Percentiles rank a stretch among this genome's conserved stretches.
These are phyloP conservation scores for Lepidopterella palustris DNA, from an alignment of 495 filamentous ascomycete genomes.

Conservation along the genomic window DNA sequence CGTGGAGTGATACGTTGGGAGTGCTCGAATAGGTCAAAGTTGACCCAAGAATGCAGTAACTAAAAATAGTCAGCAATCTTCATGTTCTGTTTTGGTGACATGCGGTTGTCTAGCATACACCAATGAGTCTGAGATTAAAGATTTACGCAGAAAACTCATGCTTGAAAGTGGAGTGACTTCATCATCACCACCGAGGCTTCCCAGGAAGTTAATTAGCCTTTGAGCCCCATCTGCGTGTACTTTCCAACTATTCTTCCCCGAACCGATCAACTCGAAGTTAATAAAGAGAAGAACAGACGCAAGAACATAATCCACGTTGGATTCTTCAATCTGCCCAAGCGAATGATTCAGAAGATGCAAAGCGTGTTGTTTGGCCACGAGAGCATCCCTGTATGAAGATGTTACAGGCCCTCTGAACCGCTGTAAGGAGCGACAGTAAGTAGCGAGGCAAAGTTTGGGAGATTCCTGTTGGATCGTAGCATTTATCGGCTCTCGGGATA, in stretches of 20 bases:
- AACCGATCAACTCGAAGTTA: not conserved
- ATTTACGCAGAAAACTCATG: slow-evolving; percentile 9
- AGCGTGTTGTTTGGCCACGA: not conserved
- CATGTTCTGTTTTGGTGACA: not conserved
- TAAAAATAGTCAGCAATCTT: not conserved
- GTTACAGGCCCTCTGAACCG: slow-evolving; percentile 12
- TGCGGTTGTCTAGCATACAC: slow-evolving; percentile 11
- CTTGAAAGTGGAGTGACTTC: not conserved
- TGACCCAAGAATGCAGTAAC: slow-evolving; percentile 22
- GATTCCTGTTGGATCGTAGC: slow-evolving; percentile 6
- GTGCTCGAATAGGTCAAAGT: slow-evolving; percentile 10
- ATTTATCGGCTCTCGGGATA: slow-evolving; percentile 4
- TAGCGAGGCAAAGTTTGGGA: slow-evolving; percentile 8
- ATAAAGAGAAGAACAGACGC: not conserved
- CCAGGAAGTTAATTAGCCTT: not conserved
- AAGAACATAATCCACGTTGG: not conserved
- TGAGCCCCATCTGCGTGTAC: not conserved
- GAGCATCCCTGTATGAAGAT: not conserved
- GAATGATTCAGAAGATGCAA: not conserved
- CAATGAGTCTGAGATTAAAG: slow-evolving; percentile 20
- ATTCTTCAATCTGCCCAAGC: not conserved
- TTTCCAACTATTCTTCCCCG: not conserved
- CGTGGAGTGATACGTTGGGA: not conserved
- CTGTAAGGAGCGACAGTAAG: slow-evolving; percentile 12
- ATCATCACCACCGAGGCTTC: not conserved